Base-by-base conservation (phyloP, 768 basidiomycete species). In the Kwoniella bestiolae region DNA sequence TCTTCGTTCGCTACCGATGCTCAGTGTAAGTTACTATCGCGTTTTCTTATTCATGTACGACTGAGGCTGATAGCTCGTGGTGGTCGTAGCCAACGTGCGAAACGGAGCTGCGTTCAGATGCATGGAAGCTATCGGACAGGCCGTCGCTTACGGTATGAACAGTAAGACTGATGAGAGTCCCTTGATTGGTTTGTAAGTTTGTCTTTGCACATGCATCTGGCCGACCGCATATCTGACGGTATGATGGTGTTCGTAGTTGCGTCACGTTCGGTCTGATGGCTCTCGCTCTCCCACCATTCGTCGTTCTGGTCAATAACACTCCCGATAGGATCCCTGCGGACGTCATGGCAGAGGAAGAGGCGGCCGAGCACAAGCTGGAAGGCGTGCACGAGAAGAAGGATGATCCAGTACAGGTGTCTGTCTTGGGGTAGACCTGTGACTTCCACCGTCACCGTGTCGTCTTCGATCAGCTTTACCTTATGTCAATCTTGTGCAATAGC, bases 111-210 rank as follows among this genome's bases (percentile, higher is more conserved):
- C 72, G 18, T 75, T 78, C 65, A 53, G 76, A 18, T 53, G 61
- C 21, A 63, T 75, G 41, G 76, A 78, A 60, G 65, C 76, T 9
- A 58, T 66, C 28, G 76, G 76, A n/a, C 70, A 72, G 46, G 70
- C 71, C 16, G 61, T 67, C 25, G 52, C 66, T 5, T 67, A 63
- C 44, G 66, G 66, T 55, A 67, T 67, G 60, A 67, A 67, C 31
- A 51, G 60, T 21, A 49, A 62, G 35, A 56, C 52, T 7, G 52
- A 50, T 6, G 44, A 49, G 21, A 67, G 51, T 34, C 65, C 65
- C 31, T 29, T 67, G 9, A 41, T 62, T 41, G 65, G 59, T 25
- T 59, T 67, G 60, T 53, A 28, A 61, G 60, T 41, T 41, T 14
- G 12, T 2, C 38, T 41, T 3, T 57, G 8, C 35, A n/a, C n/a